phyloP scores from a whole-genome alignment of 805 yeast species.

The Schizosaccharomyces cryophilus region DNA sequence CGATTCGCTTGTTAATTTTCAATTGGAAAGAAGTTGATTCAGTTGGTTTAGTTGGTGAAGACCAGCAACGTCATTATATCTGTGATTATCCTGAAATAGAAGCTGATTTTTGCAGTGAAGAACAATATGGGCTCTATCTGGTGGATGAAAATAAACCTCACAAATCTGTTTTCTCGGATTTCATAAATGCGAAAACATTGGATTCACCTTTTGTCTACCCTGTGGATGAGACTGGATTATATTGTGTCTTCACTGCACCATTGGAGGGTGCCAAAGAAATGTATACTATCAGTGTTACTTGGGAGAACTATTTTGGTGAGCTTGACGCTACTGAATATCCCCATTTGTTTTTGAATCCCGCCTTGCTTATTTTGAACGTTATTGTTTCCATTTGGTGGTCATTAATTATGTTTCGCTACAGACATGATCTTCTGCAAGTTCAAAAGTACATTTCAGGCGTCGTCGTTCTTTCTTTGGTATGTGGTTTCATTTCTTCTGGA shows the following conservation, averaged over 20 bases:
- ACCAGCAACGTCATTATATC: slow-evolving; percentile 26
- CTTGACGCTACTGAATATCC: slow-evolving; percentile 79
- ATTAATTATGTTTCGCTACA: slow-evolving; percentile 62
- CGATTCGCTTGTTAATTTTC: slow-evolving; percentile 47
- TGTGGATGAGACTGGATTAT: slow-evolving; percentile 61
- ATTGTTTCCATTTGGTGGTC: slow-evolving; percentile 62
- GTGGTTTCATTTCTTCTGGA: slow-evolving; percentile 74
- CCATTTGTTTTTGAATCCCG: slow-evolving; percentile 68
- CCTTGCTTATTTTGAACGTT: slow-evolving; percentile 59
- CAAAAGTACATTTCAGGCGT: slow-evolving; percentile 78
- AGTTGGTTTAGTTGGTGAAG: slow-evolving; percentile 30
- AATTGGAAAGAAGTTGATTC: slow-evolving; percentile 56
- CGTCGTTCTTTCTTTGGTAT: slow-evolving; percentile 45
- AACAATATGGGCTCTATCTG: slow-evolving; percentile 38
- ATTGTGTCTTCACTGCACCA: slow-evolving; percentile 59
- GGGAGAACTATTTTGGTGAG: slow-evolving; percentile 80
- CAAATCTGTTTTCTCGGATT: slow-evolving; percentile 5
- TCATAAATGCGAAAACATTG: slow-evolving; percentile 9
- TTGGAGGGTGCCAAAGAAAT: slow-evolving; percentile 15
- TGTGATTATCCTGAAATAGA: slow-evolving; percentile 53
- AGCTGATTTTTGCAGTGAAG: slow-evolving; percentile 27
- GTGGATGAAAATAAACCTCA: slow-evolving; percentile 14
- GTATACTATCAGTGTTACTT: slow-evolving; percentile 41
- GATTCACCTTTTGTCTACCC: slow-evolving; percentile 26
- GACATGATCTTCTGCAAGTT: slow-evolving; percentile 66